phyloP scores from a whole-genome alignment of 2,329 filamentous ascomycete genomes.

The Nemania sp. region DNA sequence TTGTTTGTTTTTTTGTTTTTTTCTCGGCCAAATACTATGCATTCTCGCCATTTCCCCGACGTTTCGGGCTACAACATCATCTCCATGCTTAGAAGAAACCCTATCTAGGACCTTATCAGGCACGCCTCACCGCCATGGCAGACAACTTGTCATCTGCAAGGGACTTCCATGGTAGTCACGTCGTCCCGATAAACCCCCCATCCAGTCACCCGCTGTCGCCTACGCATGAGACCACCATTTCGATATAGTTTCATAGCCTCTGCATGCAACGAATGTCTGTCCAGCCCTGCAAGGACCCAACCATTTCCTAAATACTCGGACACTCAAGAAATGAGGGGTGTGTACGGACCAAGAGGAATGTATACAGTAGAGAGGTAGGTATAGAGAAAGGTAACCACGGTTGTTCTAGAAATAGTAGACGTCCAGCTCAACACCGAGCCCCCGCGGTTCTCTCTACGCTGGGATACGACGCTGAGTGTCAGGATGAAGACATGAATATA shows the following conservation, averaged over 20 bases:
- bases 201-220: background rate
- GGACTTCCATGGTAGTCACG: conserved; percentile 6
- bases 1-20: too few species aligned
- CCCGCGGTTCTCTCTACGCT: background rate
- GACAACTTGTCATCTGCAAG: conserved; percentile 3
- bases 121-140: background rate
- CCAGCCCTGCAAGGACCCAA: conserved; percentile 22
- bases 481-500: background rate
- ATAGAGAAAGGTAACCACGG: background rate
- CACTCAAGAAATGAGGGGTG: background rate
- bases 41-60: conserved; percentile 16
- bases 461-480: background rate
- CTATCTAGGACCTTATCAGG: background rate
- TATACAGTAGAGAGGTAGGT: background rate
- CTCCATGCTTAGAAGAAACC: background rate
- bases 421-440: background rate
- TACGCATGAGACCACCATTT: background rate
- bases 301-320: conserved; percentile 19
- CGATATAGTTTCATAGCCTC: conserved; percentile 9
- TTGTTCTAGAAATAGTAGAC: background rate
- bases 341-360: background rate
- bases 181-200: conserved; percentile 9
- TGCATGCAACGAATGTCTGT: conserved; percentile 3
- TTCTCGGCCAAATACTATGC: conserved; percentile 22
- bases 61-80: conserved; percentile 3